Base-by-base conservation (phyloP, 495 filamentous ascomycete species). In the Penicillium antarcticum region DNA sequence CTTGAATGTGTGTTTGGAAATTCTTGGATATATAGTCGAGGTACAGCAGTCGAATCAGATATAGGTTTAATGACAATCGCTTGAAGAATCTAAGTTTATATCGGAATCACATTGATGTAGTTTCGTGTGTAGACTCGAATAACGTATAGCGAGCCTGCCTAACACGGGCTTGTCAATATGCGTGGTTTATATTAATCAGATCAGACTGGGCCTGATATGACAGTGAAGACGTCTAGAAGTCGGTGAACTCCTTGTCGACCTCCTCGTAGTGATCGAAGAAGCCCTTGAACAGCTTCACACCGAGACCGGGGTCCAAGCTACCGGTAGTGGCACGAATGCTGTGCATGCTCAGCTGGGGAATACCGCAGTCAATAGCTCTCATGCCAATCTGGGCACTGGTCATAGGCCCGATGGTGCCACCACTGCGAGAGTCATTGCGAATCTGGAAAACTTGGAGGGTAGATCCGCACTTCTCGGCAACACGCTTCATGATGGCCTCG, bases 381-480 rank as follows among this genome's bases (percentile, higher is more conserved):
- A 95, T 82, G 23, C 94, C 94, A 70, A 91, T 91, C 10, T 77
- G 82, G 12, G 81, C 75, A 53, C 83, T 88, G 36, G 95, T 77
- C 87, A 95, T 92, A 1, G 94, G 94, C 0, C 94, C 94, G n/a
- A 97, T 91, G 1, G 94, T 98, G 3, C 94, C 94, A 26, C 94
- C 94, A 56, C 81, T 86, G 29, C 94, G 76, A 7, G 75, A 83
- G 66, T 97, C 94, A 59, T 98, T 98, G 32, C 94, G 77, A 62
- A 97, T 96, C 75, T 96, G 91, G 77, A 97, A 97, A 11, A 92
- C 73, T 71, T 98, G 94, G 55, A 95, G 70, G 29, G 78, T 82
- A 26, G 80, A 78, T 29, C 77, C 87, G 45, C 76, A 78, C 37
- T 86, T 84, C 40, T 87, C 81, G 4, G 88, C 90, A 38, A 94